Base-by-base conservation (phyloP, 345 rosid genomes). In the Camelina neglecta region DNA sequence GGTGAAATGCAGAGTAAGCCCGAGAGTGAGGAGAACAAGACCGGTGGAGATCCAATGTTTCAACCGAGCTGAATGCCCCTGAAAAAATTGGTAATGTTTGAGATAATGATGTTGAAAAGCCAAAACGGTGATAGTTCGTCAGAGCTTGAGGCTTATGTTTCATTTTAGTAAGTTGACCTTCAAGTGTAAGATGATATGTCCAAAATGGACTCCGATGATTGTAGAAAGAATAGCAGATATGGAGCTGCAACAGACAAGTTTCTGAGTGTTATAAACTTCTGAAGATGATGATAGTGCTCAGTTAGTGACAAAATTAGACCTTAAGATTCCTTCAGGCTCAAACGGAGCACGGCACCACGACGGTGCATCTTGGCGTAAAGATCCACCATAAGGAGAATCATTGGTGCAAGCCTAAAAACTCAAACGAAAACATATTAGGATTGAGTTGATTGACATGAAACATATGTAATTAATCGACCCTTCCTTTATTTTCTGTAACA, bases 261-360 rank as follows among this genome's bases (percentile, higher is more conserved):
- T 67, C 48, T 18, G 10, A 60, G 47, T 16, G 48, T 49, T 53
- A 49, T 49, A 42, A 51, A 42, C 36, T 50, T 61, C 6, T 50
- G 15, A 60, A 60, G 13, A 67, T 2, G 53, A 67, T 67, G 42
- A 18, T 42, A 58, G 47, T 50, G 15, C 5, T 63, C 4, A 0
- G 38, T 69, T 24, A 41, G 54, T 69, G 48, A 50, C 23, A 75
- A 60, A 23, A 69, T 67, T 42, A 67, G 53, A 91, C 97, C 97
- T 92, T 62, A 92, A 69, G 72, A 88, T 70, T 72, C 98, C 97
- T 81, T 94, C 98, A 62, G 98, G 98, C 80, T 91, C 98, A 62
- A 91, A 91, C 33, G 98, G 95, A 48, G 97, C 93, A 71, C 60
- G 81, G 65, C 97, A 94, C 98, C 97, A 91, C 8, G 95, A 80